Evolutionary conservation across 176 grass and related monocot genomes (phyloP), one percentile per base, ranked within the genome.

Genomic region (Aegilops longissima): DNA sequence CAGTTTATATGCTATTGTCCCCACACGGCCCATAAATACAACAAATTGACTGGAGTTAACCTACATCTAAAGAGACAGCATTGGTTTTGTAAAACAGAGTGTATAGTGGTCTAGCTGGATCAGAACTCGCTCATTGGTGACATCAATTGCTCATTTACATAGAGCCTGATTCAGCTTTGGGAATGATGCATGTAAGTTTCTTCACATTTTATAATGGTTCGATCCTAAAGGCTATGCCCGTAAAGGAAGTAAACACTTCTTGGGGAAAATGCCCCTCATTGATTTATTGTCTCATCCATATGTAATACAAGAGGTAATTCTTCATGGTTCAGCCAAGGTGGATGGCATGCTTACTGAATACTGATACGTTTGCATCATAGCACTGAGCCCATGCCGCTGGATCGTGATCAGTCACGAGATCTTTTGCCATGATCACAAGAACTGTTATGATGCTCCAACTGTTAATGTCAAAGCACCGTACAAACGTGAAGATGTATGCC

Each of bases 401-500:
- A 66, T 12, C 70, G 56, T 66, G 70, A 12, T n/a, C 31, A 54
- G 8, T 42, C 34, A 65, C 25, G 3, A 33, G 49, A 67, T 71
- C 9, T 80, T 81, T 82, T 49, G 36, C 62, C 36, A 70, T 82
- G 38, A 63, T 17, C 56, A 49, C 38, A 85, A 74, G n/a, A 83
- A 47, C 20, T 67, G n/a, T 56, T 30, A 34, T 52, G 29, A 38
- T 49, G 51, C 72, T 59, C 39, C 72, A 71, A 47, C 54, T 77
- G 77, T 82, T 76, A 61, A 47, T 78, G 86, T 65, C 33, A 18
- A 83, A 83, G 23, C 61, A 72, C 45, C 51, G 30, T 31, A 24
- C 61, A 16, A 35, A 45, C 5, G 34, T 76, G 68, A 73, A 58
- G 20, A 45, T 85, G 39, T 65, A 52, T 44, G 6, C 40, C 7